These are phyloP conservation scores for Fonsecaea erecta DNA, from an alignment of 2,329 filamentous ascomycete species.

Conservation along the genomic window DNA sequence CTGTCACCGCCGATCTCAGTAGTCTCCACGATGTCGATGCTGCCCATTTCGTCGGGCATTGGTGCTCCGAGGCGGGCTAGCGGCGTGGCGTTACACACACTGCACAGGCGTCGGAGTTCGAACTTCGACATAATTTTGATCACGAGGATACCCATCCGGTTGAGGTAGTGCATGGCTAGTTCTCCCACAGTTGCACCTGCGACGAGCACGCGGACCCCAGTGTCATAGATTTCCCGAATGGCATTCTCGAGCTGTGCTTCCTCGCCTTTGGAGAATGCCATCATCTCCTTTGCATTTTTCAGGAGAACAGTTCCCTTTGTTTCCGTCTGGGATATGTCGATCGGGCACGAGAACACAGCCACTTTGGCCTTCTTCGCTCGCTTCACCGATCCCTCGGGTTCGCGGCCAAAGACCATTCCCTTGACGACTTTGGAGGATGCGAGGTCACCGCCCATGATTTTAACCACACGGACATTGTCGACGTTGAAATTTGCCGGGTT, in stretches of 20 bases:
- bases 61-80: constrained; percentile 92
- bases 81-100: constrained; percentile 95
- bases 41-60: constrained; percentile 99
- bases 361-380: constrained; percentile 94
- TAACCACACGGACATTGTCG: constrained; percentile 97
- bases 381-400: constrained; percentile 90
- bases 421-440: constrained; percentile 93
- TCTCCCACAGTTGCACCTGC: constrained; percentile 94
- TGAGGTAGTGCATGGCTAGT: constrained; percentile 94
- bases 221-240: constrained; percentile 96
- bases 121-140: constrained; percentile 99
- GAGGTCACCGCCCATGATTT: constrained; percentile 97
- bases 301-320: constrained; percentile 97
- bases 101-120: constrained; percentile 90
- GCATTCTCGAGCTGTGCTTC: constrained; percentile 86
- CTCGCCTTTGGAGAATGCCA: constrained; percentile 97
- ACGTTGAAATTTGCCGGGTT: constrained; percentile 97
- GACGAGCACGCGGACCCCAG: constrained; percentile 86
- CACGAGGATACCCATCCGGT: constrained; percentile 92
- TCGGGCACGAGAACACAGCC: constrained; percentile 92
- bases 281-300: constrained; percentile 98
- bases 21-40: constrained; percentile 92
- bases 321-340: constrained; percentile 95
- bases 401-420: constrained; percentile 97
- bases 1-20: constrained; percentile 97